A percentile compares a stretch with the other conserved stretches of the same genome.
Evolutionary conservation across 2,329 filamentous ascomycete genomes (phyloP).

Genomic region (Colletotrichum tropicicola): DNA sequence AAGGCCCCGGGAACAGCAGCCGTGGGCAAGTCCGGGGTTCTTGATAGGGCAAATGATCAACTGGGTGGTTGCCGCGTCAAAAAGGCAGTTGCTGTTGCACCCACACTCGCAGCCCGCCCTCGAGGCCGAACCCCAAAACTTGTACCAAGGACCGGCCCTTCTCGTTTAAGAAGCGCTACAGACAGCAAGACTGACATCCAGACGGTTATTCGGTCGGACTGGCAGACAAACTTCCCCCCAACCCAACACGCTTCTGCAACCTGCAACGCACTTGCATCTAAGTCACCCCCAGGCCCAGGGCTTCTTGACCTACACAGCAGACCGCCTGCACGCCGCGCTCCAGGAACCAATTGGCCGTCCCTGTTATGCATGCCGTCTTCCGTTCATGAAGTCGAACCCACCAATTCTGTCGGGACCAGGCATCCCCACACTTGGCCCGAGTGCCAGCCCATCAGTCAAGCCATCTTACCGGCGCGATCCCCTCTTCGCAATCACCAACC

Average conservation of each 20-base stretch:
- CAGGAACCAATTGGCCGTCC: constrained; percentile 48
- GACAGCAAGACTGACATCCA: constrained; percentile 20
- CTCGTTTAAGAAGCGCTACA: constrained; percentile 16
- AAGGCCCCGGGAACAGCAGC: not conserved
- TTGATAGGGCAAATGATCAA: constrained; percentile 20
- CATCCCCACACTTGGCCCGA: constrained; percentile 40
- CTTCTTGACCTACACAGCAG: constrained; percentile 44
- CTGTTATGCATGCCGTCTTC: constrained; percentile 59
- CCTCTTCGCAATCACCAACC: constrained; percentile 22
- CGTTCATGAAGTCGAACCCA: constrained; percentile 51
- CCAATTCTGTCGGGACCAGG: constrained; percentile 40
- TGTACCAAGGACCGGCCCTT: constrained; percentile 23
- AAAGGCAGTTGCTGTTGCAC: constrained; percentile 23
- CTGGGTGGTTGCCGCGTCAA: constrained; percentile 13
- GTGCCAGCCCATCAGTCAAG: constrained; percentile 25
- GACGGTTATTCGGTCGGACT: constrained; percentile 2
- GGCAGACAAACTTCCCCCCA: constrained; percentile 32
- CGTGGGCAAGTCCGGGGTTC: not conserved
- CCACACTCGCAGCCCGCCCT: not conserved
- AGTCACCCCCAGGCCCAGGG: constrained; percentile 40
- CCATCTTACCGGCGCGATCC: constrained; percentile 20
- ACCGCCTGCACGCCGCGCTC: constrained; percentile 42
- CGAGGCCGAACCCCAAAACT: not conserved
- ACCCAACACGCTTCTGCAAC: constrained; percentile 32
- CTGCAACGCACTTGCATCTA: constrained; percentile 33